phyloP scores from a whole-genome alignment of 179 eudicot genomes.

The Corrigiola litoralis region DNA sequence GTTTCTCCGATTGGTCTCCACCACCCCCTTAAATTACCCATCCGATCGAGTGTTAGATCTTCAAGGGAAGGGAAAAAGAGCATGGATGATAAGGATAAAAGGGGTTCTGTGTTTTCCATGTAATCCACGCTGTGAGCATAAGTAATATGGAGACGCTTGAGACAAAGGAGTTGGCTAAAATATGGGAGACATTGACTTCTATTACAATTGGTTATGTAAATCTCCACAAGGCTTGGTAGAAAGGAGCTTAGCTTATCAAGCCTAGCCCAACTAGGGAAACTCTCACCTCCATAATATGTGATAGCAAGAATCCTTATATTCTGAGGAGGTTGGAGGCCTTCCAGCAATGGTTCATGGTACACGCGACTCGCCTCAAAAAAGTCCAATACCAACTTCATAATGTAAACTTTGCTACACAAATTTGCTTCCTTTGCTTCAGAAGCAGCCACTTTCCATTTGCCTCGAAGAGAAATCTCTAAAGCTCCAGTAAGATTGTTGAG shows the following conservation, averaged over 20 bases:
- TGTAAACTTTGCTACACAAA: neutral
- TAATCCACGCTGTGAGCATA: slow-evolving; percentile 15
- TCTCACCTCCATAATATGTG: slow-evolving; percentile 18
- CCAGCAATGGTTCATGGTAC: slow-evolving; percentile 19
- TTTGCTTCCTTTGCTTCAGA: slow-evolving; percentile 12
- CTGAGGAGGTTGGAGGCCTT: slow-evolving; percentile 22
- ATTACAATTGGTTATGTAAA: slow-evolving; percentile 15
- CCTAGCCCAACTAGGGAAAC: slow-evolving; percentile 29
- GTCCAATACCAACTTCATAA: neutral
- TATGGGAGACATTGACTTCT: slow-evolving; percentile 19
- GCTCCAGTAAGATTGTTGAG: slow-evolving; percentile 11
- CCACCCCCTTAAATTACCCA: slow-evolving; percentile 20
- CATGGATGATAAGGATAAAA: neutral
- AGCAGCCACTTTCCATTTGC: neutral
- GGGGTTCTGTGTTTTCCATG: slow-evolving; percentile 7
- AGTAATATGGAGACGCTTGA: slow-evolving; percentile 15
- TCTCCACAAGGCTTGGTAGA: slow-evolving; percentile 22
- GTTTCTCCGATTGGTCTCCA: neutral
- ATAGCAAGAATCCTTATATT: slow-evolving; percentile 18
- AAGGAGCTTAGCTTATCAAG: slow-evolving; percentile 9
- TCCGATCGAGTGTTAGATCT: slow-evolving; percentile 2
- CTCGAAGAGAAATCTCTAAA: slow-evolving; percentile 16
- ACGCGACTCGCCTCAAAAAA: slow-evolving; percentile 7
- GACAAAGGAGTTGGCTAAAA: slow-evolving; percentile 16
- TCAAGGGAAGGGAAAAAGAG: slow-evolving; percentile 22